Evolutionary conservation across 1,139 yeast genomes (phyloP).

Genomic region (Candida gigantensis): DNA sequence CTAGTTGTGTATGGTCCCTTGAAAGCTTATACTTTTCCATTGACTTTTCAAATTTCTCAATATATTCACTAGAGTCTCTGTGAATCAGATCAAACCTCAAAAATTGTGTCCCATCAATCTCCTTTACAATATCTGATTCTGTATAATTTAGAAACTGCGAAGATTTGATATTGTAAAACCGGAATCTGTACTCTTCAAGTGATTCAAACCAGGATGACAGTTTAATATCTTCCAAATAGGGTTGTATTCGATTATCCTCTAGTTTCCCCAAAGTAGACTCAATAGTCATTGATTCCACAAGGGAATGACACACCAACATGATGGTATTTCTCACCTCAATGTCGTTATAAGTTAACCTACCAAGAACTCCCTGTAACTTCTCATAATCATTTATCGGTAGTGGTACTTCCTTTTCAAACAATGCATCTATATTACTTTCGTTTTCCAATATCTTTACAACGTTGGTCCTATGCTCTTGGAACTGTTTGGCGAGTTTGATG

Average conservation of each 20-base stretch:
- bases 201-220: conserved; percentile 23
- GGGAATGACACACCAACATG: conserved; percentile 16
- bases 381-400: conserved; percentile 5
- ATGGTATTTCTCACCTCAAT: conserved; percentile 24
- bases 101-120: conserved; percentile 8
- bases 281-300: conserved; percentile 25
- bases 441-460: conserved; percentile 21
- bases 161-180: conserved; percentile 27
- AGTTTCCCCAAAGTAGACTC: conserved; percentile 23
- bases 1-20: conserved; percentile 25
- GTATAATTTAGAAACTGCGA: conserved; percentile 35
- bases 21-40: conserved; percentile 20
- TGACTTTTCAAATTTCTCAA: conserved; percentile 17
- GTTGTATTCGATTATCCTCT: conserved; percentile 8
- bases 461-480: conserved; percentile 19
- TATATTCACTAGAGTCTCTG: conserved; percentile 19
- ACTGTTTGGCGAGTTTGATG: conserved; percentile 17
- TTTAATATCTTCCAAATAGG: conserved; percentile 18
- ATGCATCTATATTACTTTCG: conserved; percentile 17
- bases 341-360: conserved; percentile 17
- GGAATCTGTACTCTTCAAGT: conserved; percentile 12
- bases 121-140: conserved; percentile 16
- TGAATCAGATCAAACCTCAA: conserved; percentile 11
- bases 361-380: conserved; percentile 9
- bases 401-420: conserved; percentile 14